phyloP scores from a whole-genome alignment of 345 rosid species.

The Ceriops tagal region DNA sequence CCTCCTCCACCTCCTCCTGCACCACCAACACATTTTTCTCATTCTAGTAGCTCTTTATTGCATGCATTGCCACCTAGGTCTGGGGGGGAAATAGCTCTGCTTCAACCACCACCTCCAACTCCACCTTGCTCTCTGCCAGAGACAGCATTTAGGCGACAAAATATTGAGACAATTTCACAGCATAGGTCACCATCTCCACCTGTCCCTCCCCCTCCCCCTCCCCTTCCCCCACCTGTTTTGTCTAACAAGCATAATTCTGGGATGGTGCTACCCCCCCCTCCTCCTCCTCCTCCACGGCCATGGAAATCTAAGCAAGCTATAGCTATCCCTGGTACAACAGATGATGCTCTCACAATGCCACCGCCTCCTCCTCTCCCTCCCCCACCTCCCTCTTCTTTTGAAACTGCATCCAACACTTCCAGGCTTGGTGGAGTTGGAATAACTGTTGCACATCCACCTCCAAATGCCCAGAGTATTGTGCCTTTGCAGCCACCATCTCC shows the following conservation, averaged over 20 bases:
- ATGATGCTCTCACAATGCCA: slow-evolving; percentile 13
- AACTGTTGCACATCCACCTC: slow-evolving; percentile 2
- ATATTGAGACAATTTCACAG: slow-evolving; percentile 23
- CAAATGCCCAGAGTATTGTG: slow-evolving; percentile 9
- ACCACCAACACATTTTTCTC: slow-evolving; percentile 18
- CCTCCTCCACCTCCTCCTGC: slow-evolving; percentile 28
- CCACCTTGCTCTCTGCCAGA: slow-evolving; percentile 32
- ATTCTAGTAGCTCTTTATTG: neutral
- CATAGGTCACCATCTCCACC: slow-evolving; percentile 30
- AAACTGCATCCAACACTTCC: neutral
- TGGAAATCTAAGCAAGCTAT: neutral
- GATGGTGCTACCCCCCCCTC: slow-evolving; percentile 44
- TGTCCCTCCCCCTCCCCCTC: slow-evolving; percentile 50
- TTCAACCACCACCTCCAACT: slow-evolving; percentile 22
- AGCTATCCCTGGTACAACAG: neutral
- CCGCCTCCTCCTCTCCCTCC: slow-evolving; percentile 10
- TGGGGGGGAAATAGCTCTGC: slow-evolving; percentile 8
- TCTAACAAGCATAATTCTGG: slow-evolving; percentile 39
- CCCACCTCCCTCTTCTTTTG: slow-evolving; percentile 14
- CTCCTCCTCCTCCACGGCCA: slow-evolving; percentile 40
- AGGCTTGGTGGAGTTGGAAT: neutral
- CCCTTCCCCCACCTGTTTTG: slow-evolving; percentile 54
- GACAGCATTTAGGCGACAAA: slow-evolving; percentile 28
- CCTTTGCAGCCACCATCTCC: slow-evolving; percentile 18
- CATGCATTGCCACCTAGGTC: slow-evolving; percentile 8